Conservation (phyloP, 139 green algal species). For the Marvania coccoides region DNA sequence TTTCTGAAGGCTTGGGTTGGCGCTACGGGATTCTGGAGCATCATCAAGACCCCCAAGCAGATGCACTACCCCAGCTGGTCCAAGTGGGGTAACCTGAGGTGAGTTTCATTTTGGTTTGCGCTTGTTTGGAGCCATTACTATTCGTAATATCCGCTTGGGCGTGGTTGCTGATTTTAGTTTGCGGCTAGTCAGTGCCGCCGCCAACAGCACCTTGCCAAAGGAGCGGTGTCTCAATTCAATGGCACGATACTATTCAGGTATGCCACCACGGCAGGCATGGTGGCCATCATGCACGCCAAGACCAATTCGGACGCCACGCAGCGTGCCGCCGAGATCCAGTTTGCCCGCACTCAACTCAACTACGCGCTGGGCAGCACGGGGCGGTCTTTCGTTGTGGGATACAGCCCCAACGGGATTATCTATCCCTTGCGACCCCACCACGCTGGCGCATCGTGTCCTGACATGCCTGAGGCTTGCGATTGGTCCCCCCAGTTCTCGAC, state of each 20-base stretch:
- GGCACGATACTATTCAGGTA: neutral
- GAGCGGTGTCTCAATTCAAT: too few species aligned
- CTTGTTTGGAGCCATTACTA: too few species aligned
- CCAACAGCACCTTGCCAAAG: too few species aligned
- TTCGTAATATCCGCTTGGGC: too few species aligned
- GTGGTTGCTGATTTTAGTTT: too few species aligned
- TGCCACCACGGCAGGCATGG: neutral
- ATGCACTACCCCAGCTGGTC: neutral
- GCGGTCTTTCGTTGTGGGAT: constrained; percentile 34
- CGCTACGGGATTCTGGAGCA: constrained; percentile 2
- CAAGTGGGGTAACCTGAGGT: constrained; percentile 27
- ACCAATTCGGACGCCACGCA: neutral
- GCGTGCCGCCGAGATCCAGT: neutral
- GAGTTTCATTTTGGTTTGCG: too few species aligned
- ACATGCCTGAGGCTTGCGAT: constrained; percentile 4
- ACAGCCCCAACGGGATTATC: constrained; percentile 3
- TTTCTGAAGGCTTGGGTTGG: constrained; percentile 1
- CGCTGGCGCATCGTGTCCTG: constrained; percentile 29
- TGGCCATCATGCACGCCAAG: neutral
- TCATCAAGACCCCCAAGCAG: constrained; percentile 3
- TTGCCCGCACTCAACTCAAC: constrained; percentile 26
- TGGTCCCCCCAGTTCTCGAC: neutral
- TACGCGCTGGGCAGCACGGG: constrained; percentile 30
- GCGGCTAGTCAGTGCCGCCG: too few species aligned
- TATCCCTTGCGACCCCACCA: constrained; percentile 30